Base-by-base conservation (phyloP, 1,284 basidiomycete species). In the Cutaneotrichosporon dermatis region DNA sequence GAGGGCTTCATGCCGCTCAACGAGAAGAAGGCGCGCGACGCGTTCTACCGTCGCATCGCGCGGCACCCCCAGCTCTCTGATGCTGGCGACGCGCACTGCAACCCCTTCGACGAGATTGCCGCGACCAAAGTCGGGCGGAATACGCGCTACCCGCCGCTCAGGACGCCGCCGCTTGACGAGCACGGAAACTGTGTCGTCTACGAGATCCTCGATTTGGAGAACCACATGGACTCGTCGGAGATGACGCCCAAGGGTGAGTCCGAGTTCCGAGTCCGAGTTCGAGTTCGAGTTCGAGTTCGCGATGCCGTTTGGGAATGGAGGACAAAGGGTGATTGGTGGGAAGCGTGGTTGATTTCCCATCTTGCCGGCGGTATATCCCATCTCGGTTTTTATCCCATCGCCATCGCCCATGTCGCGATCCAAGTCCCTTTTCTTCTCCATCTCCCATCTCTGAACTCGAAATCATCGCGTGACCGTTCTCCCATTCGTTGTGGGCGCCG, bases 141-240 rank as follows among this genome's bases (percentile, higher is more conserved):
- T 57, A 64, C 66, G 36, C 57, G 60, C 36, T 76, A 75, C 62
- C 74, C 74, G 2, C 58, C 61, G 33, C 60, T 76, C 33, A 58
- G 68, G 6, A 76, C 75, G 36, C 75, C 74, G 13, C 59, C 66
- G 42, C 62, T 76, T 54, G 67, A 73, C 55, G 72, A 74, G 49
- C 39, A 65, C 16, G 72, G 69, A 7, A 61, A 55, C 36, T 56
- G 53, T 34, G 75, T 76, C 10, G 59, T 62, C 41, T 76, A 75
- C 61, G 75, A 76, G 64, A 76, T 76, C 36, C 56, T 75, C 53
- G 75, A 75, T 62, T 56, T 76, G 55, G 73, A 74, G 59, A 69
- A 69, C 58, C 73, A 75, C 65, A 71, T 75, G 70, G 75, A 76
- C 58, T 69, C 66, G 51, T 66, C 62, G 46, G 75, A 76, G 62